phyloP scores from a whole-genome alignment of 257 asterid species.

The Fraxinus cuspidata region DNA sequence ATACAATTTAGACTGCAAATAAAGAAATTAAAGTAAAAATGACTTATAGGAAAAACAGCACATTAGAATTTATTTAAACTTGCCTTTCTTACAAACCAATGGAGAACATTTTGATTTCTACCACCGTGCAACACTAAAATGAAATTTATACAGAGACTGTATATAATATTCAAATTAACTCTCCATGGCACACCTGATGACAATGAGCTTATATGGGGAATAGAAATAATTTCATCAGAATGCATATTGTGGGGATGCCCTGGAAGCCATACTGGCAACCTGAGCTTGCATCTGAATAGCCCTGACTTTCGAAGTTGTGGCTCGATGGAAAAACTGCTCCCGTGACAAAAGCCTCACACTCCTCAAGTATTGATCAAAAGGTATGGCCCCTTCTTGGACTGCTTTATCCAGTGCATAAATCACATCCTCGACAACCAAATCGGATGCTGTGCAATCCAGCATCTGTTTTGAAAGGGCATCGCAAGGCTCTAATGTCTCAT shows the following conservation, averaged over 20 bases:
- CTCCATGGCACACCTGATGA: conserved; percentile 24
- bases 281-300: conserved; percentile 94
- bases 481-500: conserved; percentile 60
- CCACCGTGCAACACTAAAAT: conserved; percentile 18
- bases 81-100: conserved; percentile 24
- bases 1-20: not conserved
- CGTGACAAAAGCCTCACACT: conserved; percentile 76
- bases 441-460: conserved; percentile 71
- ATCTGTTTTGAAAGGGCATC: conserved; percentile 78
- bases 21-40: not conserved
- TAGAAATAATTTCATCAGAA: conserved; percentile 29
- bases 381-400: conserved; percentile 76
- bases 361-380: conserved; percentile 88
- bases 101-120: conserved; percentile 19
- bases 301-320: conserved; percentile 78
- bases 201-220: conserved; percentile 1
- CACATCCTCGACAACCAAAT: conserved; percentile 81
- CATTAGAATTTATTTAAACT: not conserved
- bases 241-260: conserved; percentile 52
- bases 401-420: conserved; percentile 89
- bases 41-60: not conserved
- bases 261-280: conserved; percentile 86
- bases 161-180: conserved; percentile 16
- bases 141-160: conserved; percentile 23
- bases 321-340: conserved; percentile 85